Base-by-base conservation (phyloP, 768 basidiomycete species). In the Cystofilobasidium bisporidii region DNA sequence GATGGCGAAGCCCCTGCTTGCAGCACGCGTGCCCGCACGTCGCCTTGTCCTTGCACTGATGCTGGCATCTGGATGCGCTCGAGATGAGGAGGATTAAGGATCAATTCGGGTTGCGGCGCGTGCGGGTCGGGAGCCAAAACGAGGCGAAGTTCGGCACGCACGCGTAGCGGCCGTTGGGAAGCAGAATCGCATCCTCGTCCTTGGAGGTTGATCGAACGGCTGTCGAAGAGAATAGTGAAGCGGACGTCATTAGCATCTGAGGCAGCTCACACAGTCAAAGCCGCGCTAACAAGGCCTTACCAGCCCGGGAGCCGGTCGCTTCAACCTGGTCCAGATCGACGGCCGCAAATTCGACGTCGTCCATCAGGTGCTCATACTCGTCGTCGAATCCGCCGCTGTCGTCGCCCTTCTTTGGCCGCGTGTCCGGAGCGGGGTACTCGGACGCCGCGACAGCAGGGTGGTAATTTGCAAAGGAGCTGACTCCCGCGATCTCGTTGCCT, bases 401-500 rank as follows among this genome's bases (percentile, higher is more conserved):
- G 4, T 15, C 38, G 12, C 24, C 32, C 24, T 32, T 33, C n/a
- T 43, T 47, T 5, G 67, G 67, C 24, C 61, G 33, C 24, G 60
- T 61, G 20, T 68, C 67, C n/a, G 55, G 61, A 12, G 62, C 61
- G 11, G 67, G 67, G 32, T 57, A 68, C 22, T 68, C 67, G 28
- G 22, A 18, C 11, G 55, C 22, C n/a, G 38, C 36, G 17, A 63
- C 61, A 26, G 40, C 56, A 26, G 58, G 50, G 17, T 43, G 26
- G 28, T 56, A 68, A 18, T 60, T 68, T 17, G 60, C 61, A 38
- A 56, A 62, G 3, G 40, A 48, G n/a, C 53, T 47, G n/a, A 68
- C 43, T n/a, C 67, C 67, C 22, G 60, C 53, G 18, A 62, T 55
- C 60, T 68, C 67, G 48, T 62, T 62, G 53, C 68, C 45, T 63